Evolutionary conservation across 805 yeast genomes (phyloP), one percentile per base, ranked within the genome.

Genomic region (Candida fluviatilis): DNA sequence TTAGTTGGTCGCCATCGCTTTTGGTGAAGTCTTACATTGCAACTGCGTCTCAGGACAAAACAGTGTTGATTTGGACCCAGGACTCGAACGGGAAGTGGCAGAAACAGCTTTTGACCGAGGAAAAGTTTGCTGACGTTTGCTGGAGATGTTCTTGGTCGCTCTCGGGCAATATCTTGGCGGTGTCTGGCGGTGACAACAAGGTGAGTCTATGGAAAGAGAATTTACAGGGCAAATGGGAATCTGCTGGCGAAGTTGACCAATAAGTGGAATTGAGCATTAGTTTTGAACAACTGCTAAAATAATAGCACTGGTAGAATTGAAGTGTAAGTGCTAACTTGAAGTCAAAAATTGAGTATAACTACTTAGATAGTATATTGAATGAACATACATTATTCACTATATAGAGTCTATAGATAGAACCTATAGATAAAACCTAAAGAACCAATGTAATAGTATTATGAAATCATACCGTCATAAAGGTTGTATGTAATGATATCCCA

Each of bases 91-190:
- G 77, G 3, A 71, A 73, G 47, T 93, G 99, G 99, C 81, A 82
- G 58, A 84, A 84, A 58, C 82, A 80, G 54, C 66, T 76, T 28
- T 73, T 93, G 55, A 79, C 81, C 35, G 73, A 75, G 14, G 95
- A 87, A 28, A 82, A 80, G 58, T 93, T 93, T 75, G 93, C 96
- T 12, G 99, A 93, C 59, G 97, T 90, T 18, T 86, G 95, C 51
- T 93, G 99, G 99, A 82, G 97, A 61, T 95, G 95, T 35, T 82
- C 95, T 50, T 93, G 99, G 99, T 88, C 97, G 10, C 72, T 90
- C 50, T 84, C 95, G 34, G 99, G 99, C 38, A 93, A 93, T 60
- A 82, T 93, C 21, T 75, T 93, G 51, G 99, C 99, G 4, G 84
- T 93, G 31, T 80, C 93, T 35, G 96, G 97, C 34, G 98, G 98